Conservation (phyloP, 2,329 filamentous ascomycete species). For the Cladophialophora immunda region DNA sequence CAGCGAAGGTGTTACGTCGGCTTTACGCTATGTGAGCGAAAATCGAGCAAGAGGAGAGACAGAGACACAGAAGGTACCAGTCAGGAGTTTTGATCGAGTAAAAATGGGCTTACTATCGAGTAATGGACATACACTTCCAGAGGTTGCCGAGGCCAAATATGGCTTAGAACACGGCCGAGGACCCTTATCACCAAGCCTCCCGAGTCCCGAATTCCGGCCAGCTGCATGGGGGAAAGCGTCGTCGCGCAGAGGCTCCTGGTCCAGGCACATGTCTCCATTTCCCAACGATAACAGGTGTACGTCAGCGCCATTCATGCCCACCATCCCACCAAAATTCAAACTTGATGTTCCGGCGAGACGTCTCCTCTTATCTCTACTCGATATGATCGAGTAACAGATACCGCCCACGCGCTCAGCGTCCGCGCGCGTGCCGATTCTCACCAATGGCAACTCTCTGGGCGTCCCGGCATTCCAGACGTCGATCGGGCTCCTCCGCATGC, state of each 20-base stretch:
- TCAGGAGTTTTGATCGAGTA: slow-evolving; percentile 41
- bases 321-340: slow-evolving; percentile 23
- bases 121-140: slow-evolving; percentile 28
- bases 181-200: slow-evolving; percentile 18
- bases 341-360: slow-evolving; percentile 10
- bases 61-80: slow-evolving; percentile 22
- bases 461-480: not conserved
- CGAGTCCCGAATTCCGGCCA: slow-evolving; percentile 22
- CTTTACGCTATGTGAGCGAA: slow-evolving; percentile 11
- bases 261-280: slow-evolving; percentile 15
- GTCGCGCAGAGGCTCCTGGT: slow-evolving; percentile 2
- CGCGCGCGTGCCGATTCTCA: slow-evolving; percentile 1
- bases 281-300: slow-evolving; percentile 34
- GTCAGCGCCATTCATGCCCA: slow-evolving; percentile 21
- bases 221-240: slow-evolving; percentile 15
- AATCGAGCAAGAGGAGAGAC: slow-evolving; percentile 13
- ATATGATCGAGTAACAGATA: slow-evolving; percentile 41
- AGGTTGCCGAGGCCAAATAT: slow-evolving; percentile 23
- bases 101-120: slow-evolving; percentile 35
- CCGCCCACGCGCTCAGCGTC: slow-evolving; percentile 6
- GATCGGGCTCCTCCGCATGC: slow-evolving; percentile 32
- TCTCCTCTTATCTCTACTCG: slow-evolving; percentile 35
- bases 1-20: not conserved
- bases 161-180: slow-evolving; percentile 29
- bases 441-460: slow-evolving; percentile 26